Evolutionary conservation across 768 basidiomycete species (phyloP), one percentile per base, ranked within the genome.

Genomic region (Aureoboletus auriporus): DNA sequence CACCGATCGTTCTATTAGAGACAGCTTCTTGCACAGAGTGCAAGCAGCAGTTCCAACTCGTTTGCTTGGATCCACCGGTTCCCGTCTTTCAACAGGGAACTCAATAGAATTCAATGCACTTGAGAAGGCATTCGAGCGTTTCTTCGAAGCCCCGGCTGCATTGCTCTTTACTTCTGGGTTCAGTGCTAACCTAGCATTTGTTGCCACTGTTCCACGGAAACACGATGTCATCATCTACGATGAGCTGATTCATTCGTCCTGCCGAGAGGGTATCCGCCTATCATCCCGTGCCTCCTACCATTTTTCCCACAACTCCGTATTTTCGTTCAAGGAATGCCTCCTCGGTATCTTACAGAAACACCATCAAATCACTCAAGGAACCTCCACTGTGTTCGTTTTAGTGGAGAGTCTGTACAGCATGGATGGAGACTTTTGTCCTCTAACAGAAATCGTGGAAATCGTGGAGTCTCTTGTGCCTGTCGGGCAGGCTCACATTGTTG

Each of bases 381-480:
- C 60, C 27, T 50, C 51, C 38, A 69, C 55, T 34, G 58, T 81
- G 7, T 82, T 79, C 55, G 54, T 83, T 16, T 69, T 75, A 0
- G 64, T 82, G 10, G 82, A 83, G 64, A 71, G 71, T 8, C 60
- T 82, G 13, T 82, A 83, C 59, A 78, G 77, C 51, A 82, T 83
- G 80, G 79, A 82, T 37, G 82, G 82, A 6, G 76, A 79, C 51
- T 68, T 80, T 30, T 68, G 70, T 4, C 79, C 78, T 3, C 58
- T 83, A 9, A 50, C 46, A 2, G 69, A 69, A 35, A 70, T 81
- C 11, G 66, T 77, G 28, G 61, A 64, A 12, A 38, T 71, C 1
- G 50, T 77, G 20, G 67, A 78, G 23, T 46, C 58, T 2, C 50
- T 65, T 0, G 58, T 77, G 4, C 75, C 74, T 5, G 42, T 46